A percentile compares a stretch with the other conserved stretches of the same genome.
Conservation (phyloP, 2,329 filamentous ascomycete genomes). For the Aspergillus calidoustus region DNA sequence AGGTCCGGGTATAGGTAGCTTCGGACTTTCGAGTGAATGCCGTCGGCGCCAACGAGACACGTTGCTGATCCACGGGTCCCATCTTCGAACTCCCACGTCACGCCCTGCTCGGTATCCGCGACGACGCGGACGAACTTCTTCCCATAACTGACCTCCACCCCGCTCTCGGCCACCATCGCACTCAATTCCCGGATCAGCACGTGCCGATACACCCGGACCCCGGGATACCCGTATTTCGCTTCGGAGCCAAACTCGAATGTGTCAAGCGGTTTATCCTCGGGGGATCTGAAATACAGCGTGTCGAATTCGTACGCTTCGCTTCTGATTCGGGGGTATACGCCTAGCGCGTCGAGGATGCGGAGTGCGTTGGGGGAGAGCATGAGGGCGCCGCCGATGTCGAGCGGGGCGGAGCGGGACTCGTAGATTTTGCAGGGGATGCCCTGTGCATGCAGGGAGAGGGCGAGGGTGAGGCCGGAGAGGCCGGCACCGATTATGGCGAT, state of each 20-base stretch:
- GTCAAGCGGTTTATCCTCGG: constrained; percentile 42
- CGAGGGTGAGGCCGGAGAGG: constrained; percentile 58
- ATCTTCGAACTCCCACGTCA: constrained; percentile 55
- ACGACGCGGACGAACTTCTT: constrained; percentile 54
- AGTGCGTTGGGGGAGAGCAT: constrained; percentile 66
- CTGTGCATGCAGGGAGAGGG: constrained; percentile 58
- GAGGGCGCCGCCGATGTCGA: constrained; percentile 59
- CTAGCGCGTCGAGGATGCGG: constrained; percentile 56
- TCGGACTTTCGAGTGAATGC: constrained; percentile 63
- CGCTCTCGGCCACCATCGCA: constrained; percentile 38
- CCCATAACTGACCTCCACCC: constrained; percentile 52
- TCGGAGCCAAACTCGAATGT: constrained; percentile 55
- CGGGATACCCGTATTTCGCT: constrained; percentile 57
- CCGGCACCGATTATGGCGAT: constrained; percentile 56
- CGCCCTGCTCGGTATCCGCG: constrained; percentile 44
- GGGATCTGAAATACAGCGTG: constrained; percentile 50
- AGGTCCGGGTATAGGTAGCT: constrained; percentile 56
- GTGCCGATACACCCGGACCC: constrained; percentile 59
- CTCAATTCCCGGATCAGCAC: constrained; percentile 57
- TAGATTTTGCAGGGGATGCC: constrained; percentile 58
- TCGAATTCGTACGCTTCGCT: constrained; percentile 58
- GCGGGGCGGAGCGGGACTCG: constrained; percentile 52
- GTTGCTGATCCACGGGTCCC: constrained; percentile 46
- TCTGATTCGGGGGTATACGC: constrained; percentile 53
- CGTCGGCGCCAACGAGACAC: constrained; percentile 62